Base-by-base conservation (phyloP, 2,329 filamentous ascomycete genomes). In the Grosmannia huntii region DNA sequence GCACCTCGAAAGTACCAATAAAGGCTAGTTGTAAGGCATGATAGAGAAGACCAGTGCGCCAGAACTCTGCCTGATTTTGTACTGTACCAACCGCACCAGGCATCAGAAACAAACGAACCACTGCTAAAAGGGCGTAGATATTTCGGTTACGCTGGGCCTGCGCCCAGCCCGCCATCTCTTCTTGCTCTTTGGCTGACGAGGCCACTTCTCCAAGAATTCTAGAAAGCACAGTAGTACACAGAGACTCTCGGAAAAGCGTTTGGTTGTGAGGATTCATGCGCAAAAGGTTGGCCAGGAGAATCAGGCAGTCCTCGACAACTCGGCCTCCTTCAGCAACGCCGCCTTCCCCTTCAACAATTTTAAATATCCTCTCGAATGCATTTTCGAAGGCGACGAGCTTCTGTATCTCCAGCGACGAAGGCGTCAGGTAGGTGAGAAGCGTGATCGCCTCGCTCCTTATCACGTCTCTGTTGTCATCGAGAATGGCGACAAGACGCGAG, bases 311-410 rank as follows among this genome's bases (percentile, higher is more conserved):
- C 70, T 97, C 92, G 3, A 96, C 88, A 14, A 89, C 82, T 61
- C 92, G 86, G 49, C 89, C 90, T 19, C 94, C 94, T 65, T 95
- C 85, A 5, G 79, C 79, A 51, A 99, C 74, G 2, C 86, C 87
- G 0, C 94, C 94, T 66, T 99, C 94, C 0, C 79, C 76, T 63
- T 86, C 81, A 57, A 99, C 88, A 57, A 97, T 85, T 51, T 78
- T 78, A 68, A 97, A 96, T 28, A 95, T 76, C 50, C 86, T 84
- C 61, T 94, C 90, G 66, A 96, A 97, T 0, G 91, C 89, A 76
- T 90, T 92, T 66, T 96, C 90, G 64, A 96, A 97, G 0, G 90
- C 94, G 27, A 97, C 91, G 2, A 97, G 79, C 70, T 97, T 97
- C 68, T 97, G 91, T 56, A 99, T 81, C 66, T 97, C 91, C 49